Evolutionary conservation across 805 yeast genomes (phyloP).

Genomic region (Wickerhamomyces xylosicus): DNA sequence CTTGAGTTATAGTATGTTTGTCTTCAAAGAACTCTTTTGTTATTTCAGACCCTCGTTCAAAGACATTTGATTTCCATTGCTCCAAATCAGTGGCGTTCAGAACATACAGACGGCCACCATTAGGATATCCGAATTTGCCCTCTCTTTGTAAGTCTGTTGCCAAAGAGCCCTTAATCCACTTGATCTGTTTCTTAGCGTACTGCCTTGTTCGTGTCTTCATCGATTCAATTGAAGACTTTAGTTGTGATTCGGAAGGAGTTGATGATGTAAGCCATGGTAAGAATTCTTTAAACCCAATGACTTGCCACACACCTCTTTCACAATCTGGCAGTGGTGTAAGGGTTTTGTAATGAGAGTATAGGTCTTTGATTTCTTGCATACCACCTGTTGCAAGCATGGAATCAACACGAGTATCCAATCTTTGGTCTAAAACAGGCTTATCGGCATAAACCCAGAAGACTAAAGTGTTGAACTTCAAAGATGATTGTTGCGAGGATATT

Average conservation of each 20-base stretch:
- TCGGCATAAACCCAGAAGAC: constrained; percentile 79
- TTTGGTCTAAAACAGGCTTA: constrained; percentile 37
- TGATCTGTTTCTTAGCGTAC: constrained; percentile 81
- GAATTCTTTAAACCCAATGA: constrained; percentile 87
- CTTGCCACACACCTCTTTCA: constrained; percentile 85
- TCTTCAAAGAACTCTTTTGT: constrained; percentile 28
- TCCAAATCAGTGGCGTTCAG: constrained; percentile 69
- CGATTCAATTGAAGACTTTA: constrained; percentile 42
- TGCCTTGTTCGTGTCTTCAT: constrained; percentile 83
- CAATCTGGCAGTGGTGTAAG: constrained; percentile 33
- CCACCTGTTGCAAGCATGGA: constrained; percentile 70
- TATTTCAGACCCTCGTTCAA: constrained; percentile 41
- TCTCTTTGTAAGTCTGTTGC: constrained; percentile 49
- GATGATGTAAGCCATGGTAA: constrained; percentile 48
- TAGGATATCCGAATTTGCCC: constrained; percentile 29
- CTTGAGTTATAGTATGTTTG: constrained; percentile 14
- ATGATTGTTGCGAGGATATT: constrained; percentile 30
- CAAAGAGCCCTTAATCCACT: constrained; percentile 76
- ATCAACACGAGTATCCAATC: constrained; percentile 78
- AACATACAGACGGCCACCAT: constrained; percentile 57
- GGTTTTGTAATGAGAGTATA: constrained; percentile 36
- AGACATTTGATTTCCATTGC: constrained; percentile 51
- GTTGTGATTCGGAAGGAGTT: constrained; percentile 13
- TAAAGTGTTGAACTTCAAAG: constrained; percentile 49
- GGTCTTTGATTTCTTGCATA: constrained; percentile 50